Conservation (phyloP, 2,329 filamentous ascomycete genomes). For the Paraphaeosphaeria sporulosa region DNA sequence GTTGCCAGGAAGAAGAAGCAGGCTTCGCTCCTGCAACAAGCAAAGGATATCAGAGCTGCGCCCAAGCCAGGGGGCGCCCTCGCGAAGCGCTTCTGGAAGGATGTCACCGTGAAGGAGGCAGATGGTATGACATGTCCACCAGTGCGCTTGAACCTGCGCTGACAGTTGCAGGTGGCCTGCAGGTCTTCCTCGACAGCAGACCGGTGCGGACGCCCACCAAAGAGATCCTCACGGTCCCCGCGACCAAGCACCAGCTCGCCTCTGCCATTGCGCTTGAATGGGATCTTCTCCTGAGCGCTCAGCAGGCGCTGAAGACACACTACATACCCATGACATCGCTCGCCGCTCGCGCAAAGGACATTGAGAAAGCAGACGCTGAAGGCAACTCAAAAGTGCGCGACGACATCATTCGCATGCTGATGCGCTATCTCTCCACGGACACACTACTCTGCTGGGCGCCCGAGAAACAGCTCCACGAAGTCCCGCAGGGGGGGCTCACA, state of each 20-base stretch:
- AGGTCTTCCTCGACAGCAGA: slow-evolving; percentile 78
- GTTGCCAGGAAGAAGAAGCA: slow-evolving; percentile 60
- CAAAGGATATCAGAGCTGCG: slow-evolving; percentile 52
- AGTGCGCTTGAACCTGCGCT: slow-evolving; percentile 10
- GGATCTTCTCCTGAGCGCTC: slow-evolving; percentile 82
- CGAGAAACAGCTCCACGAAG: slow-evolving; percentile 58
- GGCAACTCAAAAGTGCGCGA: slow-evolving; percentile 64
- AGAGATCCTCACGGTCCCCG: slow-evolving; percentile 73
- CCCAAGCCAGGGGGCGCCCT: slow-evolving; percentile 59
- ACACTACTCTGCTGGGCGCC: slow-evolving; percentile 90
- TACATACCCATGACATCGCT: slow-evolving; percentile 90
- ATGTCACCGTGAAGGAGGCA: slow-evolving; percentile 71
- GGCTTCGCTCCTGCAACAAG: slow-evolving; percentile 57
- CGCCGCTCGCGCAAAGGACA: slow-evolving; percentile 82
- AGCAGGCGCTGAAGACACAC: slow-evolving; percentile 85
- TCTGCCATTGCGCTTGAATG: slow-evolving; percentile 89
- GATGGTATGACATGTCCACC: slow-evolving; percentile 59
- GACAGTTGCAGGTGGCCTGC: slow-evolving; percentile 56
- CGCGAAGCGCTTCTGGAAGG: slow-evolving; percentile 86
- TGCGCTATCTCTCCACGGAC: slow-evolving; percentile 92
- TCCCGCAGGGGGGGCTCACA: slow-evolving; percentile 55
- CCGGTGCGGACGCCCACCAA: slow-evolving; percentile 82
- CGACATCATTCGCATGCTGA: slow-evolving; percentile 70
- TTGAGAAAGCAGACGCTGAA: slow-evolving; percentile 70
- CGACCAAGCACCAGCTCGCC: slow-evolving; percentile 80